Evolutionary conservation across 768 basidiomycete species (phyloP).

Genomic region (Suillus americanus): DNA sequence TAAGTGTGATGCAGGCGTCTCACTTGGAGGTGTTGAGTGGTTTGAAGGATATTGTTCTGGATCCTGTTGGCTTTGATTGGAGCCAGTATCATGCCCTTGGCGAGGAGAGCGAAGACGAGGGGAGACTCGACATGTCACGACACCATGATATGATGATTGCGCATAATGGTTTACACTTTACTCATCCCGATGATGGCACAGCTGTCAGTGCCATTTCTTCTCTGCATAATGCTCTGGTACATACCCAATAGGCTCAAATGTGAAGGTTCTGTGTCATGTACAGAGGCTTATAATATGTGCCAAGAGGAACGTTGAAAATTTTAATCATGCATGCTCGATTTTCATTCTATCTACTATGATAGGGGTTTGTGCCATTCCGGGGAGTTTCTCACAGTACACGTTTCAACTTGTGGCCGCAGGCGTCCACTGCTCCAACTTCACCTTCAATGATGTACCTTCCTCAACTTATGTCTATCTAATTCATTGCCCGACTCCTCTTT

Average conservation of each 20-base stretch:
- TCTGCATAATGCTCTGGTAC: slow-evolving; percentile 15
- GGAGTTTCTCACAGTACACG: slow-evolving; percentile 1
- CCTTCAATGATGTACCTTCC: neutral
- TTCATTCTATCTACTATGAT: too few species aligned
- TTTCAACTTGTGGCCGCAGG: neutral
- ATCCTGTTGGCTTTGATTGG: slow-evolving; percentile 53
- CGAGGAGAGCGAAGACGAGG: slow-evolving; percentile 51
- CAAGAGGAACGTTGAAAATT: neutral
- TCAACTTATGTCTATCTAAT: slow-evolving; percentile 5
- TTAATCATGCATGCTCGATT: too few species aligned
- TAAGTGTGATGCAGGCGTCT: slow-evolving; percentile 37
- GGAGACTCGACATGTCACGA: slow-evolving; percentile 8
- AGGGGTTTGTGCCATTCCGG: neutral
- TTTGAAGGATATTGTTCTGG: slow-evolving; percentile 45
- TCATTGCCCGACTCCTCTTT: neutral
- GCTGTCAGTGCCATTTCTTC: slow-evolving; percentile 11
- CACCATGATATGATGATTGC: slow-evolving; percentile 7
- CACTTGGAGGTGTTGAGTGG: slow-evolving; percentile 48
- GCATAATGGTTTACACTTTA: slow-evolving; percentile 13
- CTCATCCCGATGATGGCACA: slow-evolving; percentile 9
- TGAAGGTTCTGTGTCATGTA: neutral
- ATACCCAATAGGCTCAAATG: neutral
- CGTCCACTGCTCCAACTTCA: neutral
- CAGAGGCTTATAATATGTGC: neutral
- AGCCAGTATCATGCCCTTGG: slow-evolving; percentile 49